A percentile compares a stretch with the other conserved stretches of the same genome.
Evolutionary conservation across 208 protist genomes (phyloP).

Genomic region (Acanthamoeba castellanii): DNA sequence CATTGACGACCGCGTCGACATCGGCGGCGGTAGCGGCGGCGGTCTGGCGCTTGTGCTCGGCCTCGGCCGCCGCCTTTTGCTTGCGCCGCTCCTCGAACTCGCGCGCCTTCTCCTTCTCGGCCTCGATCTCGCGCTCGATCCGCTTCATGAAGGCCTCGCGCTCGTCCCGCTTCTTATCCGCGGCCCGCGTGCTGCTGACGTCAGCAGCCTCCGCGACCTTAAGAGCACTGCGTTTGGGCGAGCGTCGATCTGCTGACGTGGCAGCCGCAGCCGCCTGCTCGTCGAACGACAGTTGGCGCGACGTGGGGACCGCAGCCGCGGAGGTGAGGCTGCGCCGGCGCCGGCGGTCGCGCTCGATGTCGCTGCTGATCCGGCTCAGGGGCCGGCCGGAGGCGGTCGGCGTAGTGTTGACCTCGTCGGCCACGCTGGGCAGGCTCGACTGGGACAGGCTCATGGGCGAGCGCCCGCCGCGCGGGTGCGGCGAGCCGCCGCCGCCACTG

Average conservation of each 20-base stretch:
- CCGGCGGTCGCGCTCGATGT: neutral
- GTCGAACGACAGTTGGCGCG: conserved; percentile 1
- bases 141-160: conserved; percentile 8
- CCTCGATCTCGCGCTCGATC: conserved; percentile 41
- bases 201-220: neutral
- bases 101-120: conserved; percentile 27
- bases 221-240: neutral
- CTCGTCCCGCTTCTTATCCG: neutral
- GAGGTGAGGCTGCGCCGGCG: conserved; percentile 8
- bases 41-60: neutral
- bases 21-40: neutral
- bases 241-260: too few species aligned
- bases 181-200: neutral
- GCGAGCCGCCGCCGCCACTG: neutral
- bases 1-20: neutral
- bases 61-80: neutral
- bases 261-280: too few species aligned
- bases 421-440: neutral
- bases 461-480: neutral
- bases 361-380: neutral
- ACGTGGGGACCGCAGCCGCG: neutral
- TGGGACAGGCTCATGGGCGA: neutral
- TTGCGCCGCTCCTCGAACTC: neutral
- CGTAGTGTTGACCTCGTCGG: neutral
- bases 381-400: neutral